Evolutionary conservation across 108 stramenopile genomes (phyloP).

Genomic region (Conticribra guillardii): DNA sequence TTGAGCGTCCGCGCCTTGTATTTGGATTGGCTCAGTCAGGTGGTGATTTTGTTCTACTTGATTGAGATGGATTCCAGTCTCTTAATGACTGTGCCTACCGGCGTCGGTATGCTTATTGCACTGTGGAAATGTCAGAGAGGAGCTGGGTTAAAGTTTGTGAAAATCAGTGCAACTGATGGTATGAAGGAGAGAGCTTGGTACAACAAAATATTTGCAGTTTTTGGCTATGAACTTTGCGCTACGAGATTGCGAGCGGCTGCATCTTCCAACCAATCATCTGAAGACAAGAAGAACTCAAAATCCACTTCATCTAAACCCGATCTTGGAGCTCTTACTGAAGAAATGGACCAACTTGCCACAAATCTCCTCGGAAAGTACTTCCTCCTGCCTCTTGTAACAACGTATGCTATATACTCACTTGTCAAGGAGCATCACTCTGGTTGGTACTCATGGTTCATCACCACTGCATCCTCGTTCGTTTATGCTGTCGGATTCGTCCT

Average conservation of each 20-base stretch:
- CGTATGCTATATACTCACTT: conserved; percentile 76
- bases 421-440: conserved; percentile 72
- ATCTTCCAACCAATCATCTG: conserved; percentile 7
- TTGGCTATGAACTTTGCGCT: conserved; percentile 77
- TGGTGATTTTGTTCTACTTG: conserved; percentile 87
- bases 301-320: conserved; percentile 32
- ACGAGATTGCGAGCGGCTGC: conserved; percentile 58
- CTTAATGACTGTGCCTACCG: conserved; percentile 87
- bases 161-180: conserved; percentile 32
- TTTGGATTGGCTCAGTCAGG: conserved; percentile 89
- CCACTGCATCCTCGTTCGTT: conserved; percentile 84
- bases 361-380: conserved; percentile 66
- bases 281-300: conserved; percentile 7
- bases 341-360: conserved; percentile 87
- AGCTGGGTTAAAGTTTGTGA: conserved; percentile 68
- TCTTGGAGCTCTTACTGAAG: conserved; percentile 74
- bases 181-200: conserved; percentile 44
- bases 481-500: conserved; percentile 88
- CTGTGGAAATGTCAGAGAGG: conserved; percentile 85
- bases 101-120: conserved; percentile 78
- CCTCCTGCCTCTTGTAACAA: conserved; percentile 75
- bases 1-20: conserved; percentile 83
- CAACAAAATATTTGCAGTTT: conserved; percentile 63
- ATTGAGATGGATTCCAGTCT: conserved; percentile 88
- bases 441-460: conserved; percentile 94